Evolutionary conservation across 2,329 filamentous ascomycete species (phyloP), one percentile per base, ranked within the genome.

Genomic region (Penicillium rolfsii): DNA sequence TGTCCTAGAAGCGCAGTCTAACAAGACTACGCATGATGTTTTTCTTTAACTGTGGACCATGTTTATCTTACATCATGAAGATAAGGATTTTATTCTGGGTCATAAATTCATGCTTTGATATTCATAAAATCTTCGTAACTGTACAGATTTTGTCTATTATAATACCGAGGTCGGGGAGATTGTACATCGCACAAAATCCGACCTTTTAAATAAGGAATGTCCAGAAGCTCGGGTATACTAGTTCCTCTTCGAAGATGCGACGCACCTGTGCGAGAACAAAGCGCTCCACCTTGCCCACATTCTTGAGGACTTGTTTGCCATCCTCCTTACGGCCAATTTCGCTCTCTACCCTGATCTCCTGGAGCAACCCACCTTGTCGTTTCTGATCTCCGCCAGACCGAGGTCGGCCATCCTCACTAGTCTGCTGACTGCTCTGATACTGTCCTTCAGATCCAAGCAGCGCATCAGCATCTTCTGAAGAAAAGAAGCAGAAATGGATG

Each of bases 201-300:
- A 43, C 12, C 33, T 54, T 54, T 79, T 78, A 97, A 48, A 98
- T 89, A 70, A 99, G 80, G 76, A 98, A 97, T 0, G 94, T 98
- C 93, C 94, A 98, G 78, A 96, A 98, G 77, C 93, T 97, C 48
- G 95, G 95, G 79, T 96, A 98, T 64, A 98, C 93, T 79, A 98
- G 95, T 76, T 99, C 95, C 74, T 98, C 95, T 78, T 99, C 95
- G 72, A 99, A 98, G 70, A 99, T 98, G 72, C 93, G 87, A 74
- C 94, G 88, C 64, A 99, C 95, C 78, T 98, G 94, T 76, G 98
- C 94, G 61, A 99, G 83, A 59, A 99, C 92, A 76, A 99, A 99
- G 71, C 92, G 90, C 81, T 99, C 95, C 60, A 99, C 95, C 82
- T 99, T 99, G 61, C 95, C 94, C 53, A 99, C 94, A 75, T 99